These are phyloP conservation scores for Takakia lepidozioides DNA, from an alignment of 225 moss, liverwort and hornwort species.

Conservation along the genomic window DNA sequence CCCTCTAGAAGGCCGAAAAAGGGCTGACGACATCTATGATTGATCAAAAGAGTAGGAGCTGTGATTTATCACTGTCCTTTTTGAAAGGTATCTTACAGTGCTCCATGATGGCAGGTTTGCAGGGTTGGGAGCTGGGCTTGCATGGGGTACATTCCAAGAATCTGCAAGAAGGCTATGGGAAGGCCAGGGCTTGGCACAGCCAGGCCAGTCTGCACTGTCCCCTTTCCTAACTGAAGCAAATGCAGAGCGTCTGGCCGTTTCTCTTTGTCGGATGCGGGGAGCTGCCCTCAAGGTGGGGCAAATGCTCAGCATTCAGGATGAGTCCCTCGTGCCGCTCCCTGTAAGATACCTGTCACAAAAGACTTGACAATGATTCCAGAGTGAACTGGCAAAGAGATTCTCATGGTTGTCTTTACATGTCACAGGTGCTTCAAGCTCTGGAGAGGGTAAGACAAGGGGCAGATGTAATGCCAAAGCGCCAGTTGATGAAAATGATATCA, in stretches of 20 bases:
- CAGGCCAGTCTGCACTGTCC: slow-evolving; percentile 65
- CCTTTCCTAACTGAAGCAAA: slow-evolving; percentile 87
- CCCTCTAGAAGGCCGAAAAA: neutral
- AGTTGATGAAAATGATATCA: slow-evolving; percentile 75
- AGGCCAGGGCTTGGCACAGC: slow-evolving; percentile 56
- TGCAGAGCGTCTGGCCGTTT: slow-evolving; percentile 89
- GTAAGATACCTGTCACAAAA: slow-evolving; percentile 40
- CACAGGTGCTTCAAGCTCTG: slow-evolving; percentile 79
- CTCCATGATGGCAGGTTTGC: slow-evolving; percentile 71
- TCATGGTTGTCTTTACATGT: neutral
- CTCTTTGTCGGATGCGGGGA: slow-evolving; percentile 97
- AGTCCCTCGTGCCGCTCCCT: slow-evolving; percentile 79
- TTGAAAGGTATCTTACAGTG: slow-evolving; percentile 3
- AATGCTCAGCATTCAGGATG: slow-evolving; percentile 98
- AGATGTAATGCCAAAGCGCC: slow-evolving; percentile 86
- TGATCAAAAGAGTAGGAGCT: neutral
- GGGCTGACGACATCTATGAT: slow-evolving; percentile 1
- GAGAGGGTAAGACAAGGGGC: slow-evolving; percentile 98
- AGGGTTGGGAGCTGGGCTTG: slow-evolving; percentile 98
- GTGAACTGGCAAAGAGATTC: too few species aligned
- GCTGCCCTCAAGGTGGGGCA: slow-evolving; percentile 98
- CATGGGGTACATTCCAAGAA: slow-evolving; percentile 92
- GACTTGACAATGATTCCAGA: too few species aligned
- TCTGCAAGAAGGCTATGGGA: slow-evolving; percentile 88
- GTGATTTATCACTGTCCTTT: neutral